Evolutionary conservation across 441 rosid species (phyloP).

Genomic region (Eruca vesicaria): DNA sequence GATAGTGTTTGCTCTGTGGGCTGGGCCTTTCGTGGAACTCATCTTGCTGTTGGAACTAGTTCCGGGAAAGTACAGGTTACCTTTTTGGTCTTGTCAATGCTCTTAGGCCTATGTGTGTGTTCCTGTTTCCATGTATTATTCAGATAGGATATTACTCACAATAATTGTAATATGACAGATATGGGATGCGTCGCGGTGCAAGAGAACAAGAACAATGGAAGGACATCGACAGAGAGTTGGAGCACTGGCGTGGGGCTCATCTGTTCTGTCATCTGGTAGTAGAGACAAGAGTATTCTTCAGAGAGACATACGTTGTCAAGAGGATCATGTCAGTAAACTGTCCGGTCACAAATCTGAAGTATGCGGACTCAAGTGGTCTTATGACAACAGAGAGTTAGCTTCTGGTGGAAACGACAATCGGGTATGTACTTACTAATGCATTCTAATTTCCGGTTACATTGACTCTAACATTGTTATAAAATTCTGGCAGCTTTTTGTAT

Average conservation of each 20-base stretch:
- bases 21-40: slow-evolving; percentile 85
- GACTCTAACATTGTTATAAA: neutral
- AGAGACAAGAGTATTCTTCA: slow-evolving; percentile 92
- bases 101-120: too few species aligned
- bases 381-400: slow-evolving; percentile 90
- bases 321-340: slow-evolving; percentile 81
- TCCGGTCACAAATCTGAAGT: slow-evolving; percentile 95
- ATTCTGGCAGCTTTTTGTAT: slow-evolving; percentile 74
- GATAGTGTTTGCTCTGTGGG: slow-evolving; percentile 93
- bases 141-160: neutral
- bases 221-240: slow-evolving; percentile 92
- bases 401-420: slow-evolving; percentile 96
- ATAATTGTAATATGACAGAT: slow-evolving; percentile 42
- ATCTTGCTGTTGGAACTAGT: slow-evolving; percentile 90
- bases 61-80: slow-evolving; percentile 88
- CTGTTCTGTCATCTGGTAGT: slow-evolving; percentile 89
- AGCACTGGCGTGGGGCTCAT: slow-evolving; percentile 88
- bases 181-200: slow-evolving; percentile 90
- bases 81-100: neutral
- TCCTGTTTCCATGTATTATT: too few species aligned
- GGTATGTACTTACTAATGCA: slow-evolving; percentile 39
- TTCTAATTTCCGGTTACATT: neutral
- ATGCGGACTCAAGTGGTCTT: slow-evolving; percentile 96
- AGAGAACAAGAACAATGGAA: slow-evolving; percentile 85
- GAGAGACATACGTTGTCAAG: slow-evolving; percentile 76